Evolutionary conservation across 768 basidiomycete genomes (phyloP).

Genomic region (Cystobasidium onofrii): DNA sequence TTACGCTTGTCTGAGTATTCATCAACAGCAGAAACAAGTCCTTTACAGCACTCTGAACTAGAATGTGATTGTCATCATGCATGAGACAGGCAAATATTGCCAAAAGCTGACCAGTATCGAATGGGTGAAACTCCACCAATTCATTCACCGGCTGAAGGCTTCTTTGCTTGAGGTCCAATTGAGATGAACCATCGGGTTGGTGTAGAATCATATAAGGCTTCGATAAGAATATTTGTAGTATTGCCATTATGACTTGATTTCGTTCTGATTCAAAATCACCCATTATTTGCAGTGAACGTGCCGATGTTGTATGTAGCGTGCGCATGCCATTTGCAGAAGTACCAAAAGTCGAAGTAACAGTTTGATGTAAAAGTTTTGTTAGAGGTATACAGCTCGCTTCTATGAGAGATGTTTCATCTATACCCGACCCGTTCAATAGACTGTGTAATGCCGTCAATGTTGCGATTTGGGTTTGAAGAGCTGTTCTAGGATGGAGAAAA

Average conservation of each 20-base stretch:
- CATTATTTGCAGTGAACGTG: background rate
- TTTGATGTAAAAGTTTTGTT: slow-evolving; percentile 1
- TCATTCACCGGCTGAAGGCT: background rate
- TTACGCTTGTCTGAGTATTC: background rate
- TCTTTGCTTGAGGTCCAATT: background rate
- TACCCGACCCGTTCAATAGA: background rate
- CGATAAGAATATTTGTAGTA: background rate
- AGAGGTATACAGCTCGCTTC: background rate
- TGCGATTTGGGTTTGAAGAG: background rate
- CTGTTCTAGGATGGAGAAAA: background rate
- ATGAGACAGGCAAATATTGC: background rate
- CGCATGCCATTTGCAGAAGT: background rate
- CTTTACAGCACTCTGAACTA: background rate
- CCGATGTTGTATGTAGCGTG: background rate
- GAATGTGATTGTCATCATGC: slow-evolving; percentile 7
- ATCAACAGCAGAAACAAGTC: slow-evolving; percentile 1
- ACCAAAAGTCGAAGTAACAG: slow-evolving; percentile 15
- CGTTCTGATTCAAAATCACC: slow-evolving; percentile 1
- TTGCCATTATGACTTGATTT: slow-evolving; percentile 2
- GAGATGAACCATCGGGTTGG: background rate
- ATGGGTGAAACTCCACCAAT: background rate
- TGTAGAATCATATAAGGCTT: background rate
- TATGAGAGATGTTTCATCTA: background rate
- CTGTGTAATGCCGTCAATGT: background rate
- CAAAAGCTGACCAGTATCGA: background rate